Evolutionary conservation across 495 filamentous ascomycete species (phyloP).

Genomic region (Annulohypoxylon moriforme): DNA sequence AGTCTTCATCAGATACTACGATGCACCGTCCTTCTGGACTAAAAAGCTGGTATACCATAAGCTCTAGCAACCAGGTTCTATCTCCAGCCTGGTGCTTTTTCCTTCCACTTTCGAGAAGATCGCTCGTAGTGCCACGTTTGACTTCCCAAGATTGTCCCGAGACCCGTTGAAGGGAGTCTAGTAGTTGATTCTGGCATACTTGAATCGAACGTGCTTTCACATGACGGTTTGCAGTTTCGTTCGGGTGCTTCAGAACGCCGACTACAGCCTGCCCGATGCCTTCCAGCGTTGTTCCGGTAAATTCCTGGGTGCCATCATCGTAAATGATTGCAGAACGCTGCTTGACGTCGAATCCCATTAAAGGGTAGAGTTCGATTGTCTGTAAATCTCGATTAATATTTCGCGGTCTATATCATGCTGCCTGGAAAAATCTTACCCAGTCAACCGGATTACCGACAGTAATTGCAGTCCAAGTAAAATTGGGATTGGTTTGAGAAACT

Average conservation of each 20-base stretch:
- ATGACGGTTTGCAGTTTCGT: slow-evolving; percentile 58
- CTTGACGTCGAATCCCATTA: slow-evolving; percentile 55
- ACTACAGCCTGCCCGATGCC: slow-evolving; percentile 58
- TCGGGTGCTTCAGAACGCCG: slow-evolving; percentile 54
- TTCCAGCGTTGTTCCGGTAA: slow-evolving; percentile 58
- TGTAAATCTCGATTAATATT: slow-evolving; percentile 17
- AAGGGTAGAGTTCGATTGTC: slow-evolving; percentile 41
- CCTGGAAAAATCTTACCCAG: slow-evolving; percentile 47
- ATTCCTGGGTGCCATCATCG: slow-evolving; percentile 56
- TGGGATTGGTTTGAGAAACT: slow-evolving; percentile 40
- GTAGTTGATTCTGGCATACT: slow-evolving; percentile 55
- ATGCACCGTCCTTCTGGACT: slow-evolving; percentile 44
- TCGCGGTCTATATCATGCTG: not conserved
- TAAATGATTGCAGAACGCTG: slow-evolving; percentile 54
- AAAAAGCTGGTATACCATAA: slow-evolving; percentile 44
- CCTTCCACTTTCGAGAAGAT: slow-evolving; percentile 44
- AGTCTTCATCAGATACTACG: slow-evolving; percentile 34
- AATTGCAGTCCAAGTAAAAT: slow-evolving; percentile 58
- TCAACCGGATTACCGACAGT: slow-evolving; percentile 56
- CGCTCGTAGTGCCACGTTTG: slow-evolving; percentile 45
- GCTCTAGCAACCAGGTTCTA: slow-evolving; percentile 39
- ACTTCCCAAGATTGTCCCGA: slow-evolving; percentile 48
- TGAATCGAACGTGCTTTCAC: slow-evolving; percentile 57
- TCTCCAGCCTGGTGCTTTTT: slow-evolving; percentile 32
- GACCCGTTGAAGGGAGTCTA: slow-evolving; percentile 53